These are phyloP conservation scores for Exophiala calicioides DNA, from an alignment of 2,329 filamentous ascomycete genomes.

Conservation along the genomic window DNA sequence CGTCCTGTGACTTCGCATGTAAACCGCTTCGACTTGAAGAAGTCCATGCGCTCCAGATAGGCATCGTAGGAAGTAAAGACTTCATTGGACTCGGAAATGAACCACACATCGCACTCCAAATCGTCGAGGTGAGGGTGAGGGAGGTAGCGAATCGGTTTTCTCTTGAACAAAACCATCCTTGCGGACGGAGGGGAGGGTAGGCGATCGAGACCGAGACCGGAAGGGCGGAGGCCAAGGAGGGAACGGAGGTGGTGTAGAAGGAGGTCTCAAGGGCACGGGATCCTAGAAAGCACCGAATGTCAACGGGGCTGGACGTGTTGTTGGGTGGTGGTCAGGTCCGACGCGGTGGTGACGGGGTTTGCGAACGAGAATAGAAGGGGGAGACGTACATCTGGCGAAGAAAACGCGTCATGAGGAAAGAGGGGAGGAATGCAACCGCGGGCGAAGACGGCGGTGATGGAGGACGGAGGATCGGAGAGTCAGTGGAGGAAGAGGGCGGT, in stretches of 20 bases:
- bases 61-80: constrained; percentile 86
- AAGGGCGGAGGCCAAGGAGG: constrained; percentile 4
- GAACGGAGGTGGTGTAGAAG: constrained; percentile 1
- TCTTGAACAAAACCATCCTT: constrained; percentile 84
- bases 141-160: constrained; percentile 87
- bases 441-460: constrained; percentile 9
- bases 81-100: constrained; percentile 86
- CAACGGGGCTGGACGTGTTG: constrained; percentile 15
- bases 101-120: constrained; percentile 86
- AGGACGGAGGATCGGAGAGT: background rate
- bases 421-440: constrained; percentile 7
- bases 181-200: background rate
- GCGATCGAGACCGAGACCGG: background rate
- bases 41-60: constrained; percentile 66
- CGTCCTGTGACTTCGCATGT: constrained; percentile 96
- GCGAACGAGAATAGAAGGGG: constrained; percentile 2
- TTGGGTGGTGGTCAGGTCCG: background rate
- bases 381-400: constrained; percentile 23
- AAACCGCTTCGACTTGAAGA: constrained; percentile 63
- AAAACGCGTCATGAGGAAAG: constrained; percentile 25
- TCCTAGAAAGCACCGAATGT: constrained; percentile 9
- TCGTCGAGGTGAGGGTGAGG: constrained; percentile 71
- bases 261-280: constrained; percentile 10
- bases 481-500: constrained; percentile 3
- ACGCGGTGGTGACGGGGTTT: constrained; percentile 12